phyloP scores from a whole-genome alignment of 768 basidiomycete genomes.

The Leccinum olivaceopallidum region DNA sequence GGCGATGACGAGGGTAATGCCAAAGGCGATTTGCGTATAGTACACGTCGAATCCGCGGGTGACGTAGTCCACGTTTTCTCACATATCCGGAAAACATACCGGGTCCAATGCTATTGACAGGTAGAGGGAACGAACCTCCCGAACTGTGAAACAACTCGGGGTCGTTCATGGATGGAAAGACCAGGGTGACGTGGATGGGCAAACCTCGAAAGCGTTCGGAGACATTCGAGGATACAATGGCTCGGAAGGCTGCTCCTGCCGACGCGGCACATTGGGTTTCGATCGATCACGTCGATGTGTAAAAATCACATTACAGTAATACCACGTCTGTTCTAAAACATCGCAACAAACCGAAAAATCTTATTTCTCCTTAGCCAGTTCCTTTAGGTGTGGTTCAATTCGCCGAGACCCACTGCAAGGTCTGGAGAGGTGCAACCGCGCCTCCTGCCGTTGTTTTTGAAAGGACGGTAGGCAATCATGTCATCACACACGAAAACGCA shows the following conservation, averaged over 20 bases:
- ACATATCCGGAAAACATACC: slow-evolving; percentile 87
- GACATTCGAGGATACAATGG: slow-evolving; percentile 14
- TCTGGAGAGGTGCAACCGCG: no score
- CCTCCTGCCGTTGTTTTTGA: no score
- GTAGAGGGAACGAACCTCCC: slow-evolving; percentile 51
- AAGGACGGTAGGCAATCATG: no score
- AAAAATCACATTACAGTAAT: neutral
- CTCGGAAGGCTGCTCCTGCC: slow-evolving; percentile 7
- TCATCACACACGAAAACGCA: no score
- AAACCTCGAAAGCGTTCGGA: slow-evolving; percentile 14
- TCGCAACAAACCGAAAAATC: no score
- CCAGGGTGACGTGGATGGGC: slow-evolving; percentile 11
- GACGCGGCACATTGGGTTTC: slow-evolving; percentile 49
- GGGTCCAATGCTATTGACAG: slow-evolving; percentile 62
- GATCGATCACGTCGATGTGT: slow-evolving; percentile 58
- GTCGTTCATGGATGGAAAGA: slow-evolving; percentile 9
- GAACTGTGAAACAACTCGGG: slow-evolving; percentile 8
- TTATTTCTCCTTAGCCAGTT: no score
- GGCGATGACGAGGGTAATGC: neutral
- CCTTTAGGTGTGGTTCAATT: no score
- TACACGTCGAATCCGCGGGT: slow-evolving; percentile 51
- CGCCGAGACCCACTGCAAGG: no score
- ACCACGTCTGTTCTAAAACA: no score
- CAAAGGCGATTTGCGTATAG: slow-evolving; percentile 33
- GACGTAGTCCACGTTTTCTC: slow-evolving; percentile 84